These are phyloP conservation scores for Zygoascus ofunaensis DNA, from an alignment of 805 yeast genomes.

Conservation along the genomic window DNA sequence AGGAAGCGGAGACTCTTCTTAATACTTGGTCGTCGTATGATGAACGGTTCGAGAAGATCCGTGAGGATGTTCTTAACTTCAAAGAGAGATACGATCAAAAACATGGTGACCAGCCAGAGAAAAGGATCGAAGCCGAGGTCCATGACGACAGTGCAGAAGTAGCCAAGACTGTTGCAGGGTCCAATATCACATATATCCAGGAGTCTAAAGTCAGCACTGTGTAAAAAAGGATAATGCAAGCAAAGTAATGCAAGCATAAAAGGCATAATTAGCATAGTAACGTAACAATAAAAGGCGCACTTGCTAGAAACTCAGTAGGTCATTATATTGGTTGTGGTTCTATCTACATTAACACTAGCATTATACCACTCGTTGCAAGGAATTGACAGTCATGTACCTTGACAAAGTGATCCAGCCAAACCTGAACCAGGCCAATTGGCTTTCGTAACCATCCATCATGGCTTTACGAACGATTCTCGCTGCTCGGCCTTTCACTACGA, in stretches of 20 bases:
- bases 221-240: not conserved
- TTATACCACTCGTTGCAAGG: not conserved
- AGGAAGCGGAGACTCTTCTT: not conserved
- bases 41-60: not conserved
- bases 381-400: conserved; percentile 70
- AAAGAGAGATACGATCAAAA: not conserved
- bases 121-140: not conserved
- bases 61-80: not conserved
- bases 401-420: conserved; percentile 78
- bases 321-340: too few relatives aligned
- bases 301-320: too few relatives aligned
- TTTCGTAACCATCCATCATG: conserved; percentile 68
- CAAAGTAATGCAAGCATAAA: too few relatives aligned
- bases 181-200: not conserved
- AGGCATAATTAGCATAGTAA: too few relatives aligned
- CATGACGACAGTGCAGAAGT: too few relatives aligned
- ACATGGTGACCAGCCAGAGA: not conserved
- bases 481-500: conserved; percentile 41
- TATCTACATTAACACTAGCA: conserved; percentile 2
- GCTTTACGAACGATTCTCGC: not conserved
- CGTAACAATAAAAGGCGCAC: too few relatives aligned
- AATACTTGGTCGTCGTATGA: not conserved
- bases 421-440: conserved; percentile 95
- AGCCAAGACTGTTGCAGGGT: too few relatives aligned
- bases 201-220: not conserved